Base-by-base conservation (phyloP, 2,329 filamentous ascomycete species). In the Daldinia eschscholtzii region DNA sequence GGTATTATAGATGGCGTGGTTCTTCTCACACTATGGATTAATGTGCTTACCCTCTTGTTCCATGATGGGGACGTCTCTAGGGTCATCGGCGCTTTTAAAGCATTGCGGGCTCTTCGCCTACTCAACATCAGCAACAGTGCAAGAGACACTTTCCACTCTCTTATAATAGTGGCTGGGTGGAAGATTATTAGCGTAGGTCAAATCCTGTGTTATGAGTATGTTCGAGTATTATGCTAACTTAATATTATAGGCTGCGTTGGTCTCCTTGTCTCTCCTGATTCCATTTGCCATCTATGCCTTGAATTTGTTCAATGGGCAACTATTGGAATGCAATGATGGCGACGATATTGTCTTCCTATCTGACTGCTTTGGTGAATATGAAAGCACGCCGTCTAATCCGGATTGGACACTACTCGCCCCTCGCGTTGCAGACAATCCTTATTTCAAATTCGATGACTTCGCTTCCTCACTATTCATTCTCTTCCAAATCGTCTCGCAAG, bases 401-500 rank as follows among this genome's bases (percentile, higher is more conserved):
- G 77, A 88, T 55, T 99, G 95, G 94, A 82, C 91, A 7, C 87
- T 99, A 65, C 83, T 98, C 9, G 91, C 94, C 1, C 96, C 96
- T 5, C 89, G 96, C 61, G 89, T 91, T 53, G 93, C 91, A 10
- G 81, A 88, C 1, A 98, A 99, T 75, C 89, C 91, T 0, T 97
- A 89, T 77, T 98, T 92, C 81, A 92, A 92, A 79, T 99, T 99
- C 77, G 96, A 99, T 79, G 92, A 97, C 77, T 99, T 99, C 76
- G 93, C 92, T n/a, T 88, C 93, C 61, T 92, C 95, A 0, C 85
- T 99, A 37, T 98, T 98, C 83, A 97, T 97, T 69, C 92, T 99
- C 67, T 99, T 98, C 83, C 94, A 98, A 79, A 98, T 99, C 80
- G 95, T 98, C 46, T 98, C 95, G 59, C 96, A 99, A 80, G 97